Evolutionary conservation across 371 early-diverging fungal genomes (phyloP), one percentile per base, ranked within the genome.

Genomic region (Mortierella sp.): DNA sequence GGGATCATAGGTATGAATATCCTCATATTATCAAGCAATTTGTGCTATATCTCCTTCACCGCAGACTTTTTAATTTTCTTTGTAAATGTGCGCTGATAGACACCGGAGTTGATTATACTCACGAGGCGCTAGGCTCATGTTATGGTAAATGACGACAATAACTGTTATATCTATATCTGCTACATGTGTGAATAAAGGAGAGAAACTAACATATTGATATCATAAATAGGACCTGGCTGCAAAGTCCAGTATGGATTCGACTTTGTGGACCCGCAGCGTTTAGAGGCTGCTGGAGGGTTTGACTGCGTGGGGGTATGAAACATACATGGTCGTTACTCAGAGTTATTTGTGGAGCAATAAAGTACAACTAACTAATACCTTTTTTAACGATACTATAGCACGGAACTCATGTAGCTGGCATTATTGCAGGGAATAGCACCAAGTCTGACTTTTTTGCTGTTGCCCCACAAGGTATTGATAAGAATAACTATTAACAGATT

Each of bases 81-180:
- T 37, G n/a, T 20, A 0, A 22, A 57, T 6, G n/a, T 40, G 9
- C 8, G 6, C 30, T 16, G 6, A 59, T 83, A 72, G 72, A 70
- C 32, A 66, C 74, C 80, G 90, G 94, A 65, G 70, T 90, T 16
- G 89, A 90, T 63, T 90, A 89, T 65, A 74, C 75, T 43, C 94
- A 94, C 61, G 92, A 93, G 35, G 93, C 92, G 9, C 81, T 94
- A 28, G 94, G 94, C n/a, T 91, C 90, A n/a, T 87, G 93, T 32
- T 91, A 90, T 68, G 93, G 93, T 51, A 52, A 55, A 51, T 30
- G 37, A 28, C 12, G 43, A 11, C 0, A n/a, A 22, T 20, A 39
- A 4, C 22, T 10, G 24, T 20, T 57, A 40, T 10, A n/a, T n/a
- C n/a, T n/a, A n/a, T 26, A 9, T 28, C 20, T 8, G 37, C 20